Evolutionary conservation across 495 filamentous ascomycete species (phyloP).

Genomic region (Xylaria telfairii): DNA sequence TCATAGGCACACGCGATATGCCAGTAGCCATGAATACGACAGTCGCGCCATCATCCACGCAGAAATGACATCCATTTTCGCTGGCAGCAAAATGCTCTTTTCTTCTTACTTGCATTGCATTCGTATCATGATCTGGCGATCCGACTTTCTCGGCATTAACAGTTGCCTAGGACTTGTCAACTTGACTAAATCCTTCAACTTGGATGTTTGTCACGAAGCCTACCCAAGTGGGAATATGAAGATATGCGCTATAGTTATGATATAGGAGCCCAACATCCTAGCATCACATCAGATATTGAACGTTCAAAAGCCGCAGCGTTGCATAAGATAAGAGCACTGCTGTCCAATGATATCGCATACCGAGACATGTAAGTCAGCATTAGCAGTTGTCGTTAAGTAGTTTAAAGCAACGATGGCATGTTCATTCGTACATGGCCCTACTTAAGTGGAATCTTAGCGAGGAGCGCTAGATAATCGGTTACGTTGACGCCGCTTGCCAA

Average conservation of each 20-base stretch:
- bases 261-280: not conserved
- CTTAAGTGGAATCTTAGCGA: not conserved
- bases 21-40: not conserved
- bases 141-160: too few relatives aligned
- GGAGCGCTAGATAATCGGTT: not conserved
- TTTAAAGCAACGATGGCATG: not conserved
- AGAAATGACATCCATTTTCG: too few relatives aligned
- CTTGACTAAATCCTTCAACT: too few relatives aligned
- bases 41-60: not conserved
- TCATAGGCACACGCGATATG: too few relatives aligned
- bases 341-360: not conserved
- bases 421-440: not conserved
- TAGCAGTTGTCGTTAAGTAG: not conserved
- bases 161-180: too few relatives aligned
- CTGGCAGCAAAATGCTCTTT: too few relatives aligned
- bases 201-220: too few relatives aligned
- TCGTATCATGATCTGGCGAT: too few relatives aligned
- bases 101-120: too few relatives aligned
- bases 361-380: not conserved
- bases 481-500: not conserved
- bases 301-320: too few relatives aligned
- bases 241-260: not conserved
- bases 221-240: too few relatives aligned
- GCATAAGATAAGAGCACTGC: too few relatives aligned
- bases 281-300: not conserved